These are phyloP conservation scores for Elaeagnus macrophylla DNA, from an alignment of 306 rosid species.

Conservation along the genomic window DNA sequence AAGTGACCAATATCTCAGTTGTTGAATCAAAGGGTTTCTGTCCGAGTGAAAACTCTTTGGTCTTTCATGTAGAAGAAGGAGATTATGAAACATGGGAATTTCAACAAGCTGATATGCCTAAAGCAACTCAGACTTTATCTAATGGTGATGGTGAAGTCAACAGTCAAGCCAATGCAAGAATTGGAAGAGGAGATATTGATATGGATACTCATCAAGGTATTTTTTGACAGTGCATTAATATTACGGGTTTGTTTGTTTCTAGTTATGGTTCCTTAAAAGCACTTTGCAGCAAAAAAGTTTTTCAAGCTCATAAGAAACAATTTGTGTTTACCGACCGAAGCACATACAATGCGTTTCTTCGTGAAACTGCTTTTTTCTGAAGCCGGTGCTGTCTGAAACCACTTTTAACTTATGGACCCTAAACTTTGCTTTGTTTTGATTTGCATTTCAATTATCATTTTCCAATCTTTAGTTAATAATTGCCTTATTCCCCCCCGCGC, in stretches of 20 bases:
- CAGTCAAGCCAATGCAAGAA: slow-evolving; percentile 16
- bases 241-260: not conserved
- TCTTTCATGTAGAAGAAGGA: slow-evolving; percentile 19
- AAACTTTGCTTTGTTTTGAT: not conserved
- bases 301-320: too few relatives aligned
- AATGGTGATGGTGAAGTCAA: slow-evolving; percentile 25
- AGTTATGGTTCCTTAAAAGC: too few relatives aligned
- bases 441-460: not conserved
- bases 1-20: slow-evolving; percentile 11
- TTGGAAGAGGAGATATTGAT: slow-evolving; percentile 28
- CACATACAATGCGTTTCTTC: too few relatives aligned
- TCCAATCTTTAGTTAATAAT: not conserved
- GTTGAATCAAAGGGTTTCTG: slow-evolving; percentile 23
- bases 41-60: slow-evolving; percentile 18
- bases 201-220: slow-evolving; percentile 48
- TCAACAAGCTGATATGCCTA: slow-evolving; percentile 18
- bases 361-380: too few relatives aligned
- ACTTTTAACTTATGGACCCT: too few relatives aligned
- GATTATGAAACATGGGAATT: slow-evolving; percentile 13
- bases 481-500: too few relatives aligned
- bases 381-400: too few relatives aligned
- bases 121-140: slow-evolving; percentile 28
- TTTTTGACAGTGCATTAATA: not conserved
- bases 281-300: too few relatives aligned
- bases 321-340: too few relatives aligned